These are phyloP conservation scores for Trichothecium sympodiale DNA, from an alignment of 2,329 filamentous ascomycete species.

Conservation along the genomic window DNA sequence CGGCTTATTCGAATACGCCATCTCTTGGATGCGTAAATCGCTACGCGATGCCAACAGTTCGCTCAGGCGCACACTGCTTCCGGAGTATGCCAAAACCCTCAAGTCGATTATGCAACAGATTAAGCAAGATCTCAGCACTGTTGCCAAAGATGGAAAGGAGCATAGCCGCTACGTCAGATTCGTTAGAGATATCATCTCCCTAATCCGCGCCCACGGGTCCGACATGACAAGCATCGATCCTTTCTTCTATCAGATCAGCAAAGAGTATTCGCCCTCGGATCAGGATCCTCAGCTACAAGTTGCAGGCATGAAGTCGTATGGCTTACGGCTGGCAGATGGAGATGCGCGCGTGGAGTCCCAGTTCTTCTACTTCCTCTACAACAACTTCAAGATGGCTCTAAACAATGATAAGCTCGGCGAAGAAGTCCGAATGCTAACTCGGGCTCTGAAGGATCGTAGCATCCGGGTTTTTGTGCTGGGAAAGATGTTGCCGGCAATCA, in stretches of 20 bases:
- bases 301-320: constrained; percentile 44
- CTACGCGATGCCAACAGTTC: constrained; percentile 26
- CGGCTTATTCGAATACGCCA: constrained; percentile 35
- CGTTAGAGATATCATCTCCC: constrained; percentile 36
- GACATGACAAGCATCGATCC: constrained; percentile 42
- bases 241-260: constrained; percentile 46
- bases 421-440: constrained; percentile 32
- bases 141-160: constrained; percentile 22
- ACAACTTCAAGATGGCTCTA: constrained; percentile 45
- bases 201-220: constrained; percentile 42
- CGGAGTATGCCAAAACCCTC: constrained; percentile 31
- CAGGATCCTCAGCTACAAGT: constrained; percentile 46
- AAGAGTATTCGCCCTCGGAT: constrained; percentile 41
- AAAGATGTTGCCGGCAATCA: constrained; percentile 43
- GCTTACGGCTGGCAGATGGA: constrained; percentile 40
- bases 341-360: constrained; percentile 34
- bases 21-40: constrained; percentile 38
- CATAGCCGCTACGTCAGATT: constrained; percentile 40
- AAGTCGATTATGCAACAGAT: constrained; percentile 42
- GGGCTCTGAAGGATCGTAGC: constrained; percentile 32
- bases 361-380: constrained; percentile 46
- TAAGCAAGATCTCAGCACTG: constrained; percentile 33
- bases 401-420: constrained; percentile 35
- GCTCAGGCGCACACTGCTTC: constrained; percentile 22
- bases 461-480: constrained; percentile 36